Evolutionary conservation across 83 land plant species (phyloP).

Genomic region (Isoetes engelmannii): DNA sequence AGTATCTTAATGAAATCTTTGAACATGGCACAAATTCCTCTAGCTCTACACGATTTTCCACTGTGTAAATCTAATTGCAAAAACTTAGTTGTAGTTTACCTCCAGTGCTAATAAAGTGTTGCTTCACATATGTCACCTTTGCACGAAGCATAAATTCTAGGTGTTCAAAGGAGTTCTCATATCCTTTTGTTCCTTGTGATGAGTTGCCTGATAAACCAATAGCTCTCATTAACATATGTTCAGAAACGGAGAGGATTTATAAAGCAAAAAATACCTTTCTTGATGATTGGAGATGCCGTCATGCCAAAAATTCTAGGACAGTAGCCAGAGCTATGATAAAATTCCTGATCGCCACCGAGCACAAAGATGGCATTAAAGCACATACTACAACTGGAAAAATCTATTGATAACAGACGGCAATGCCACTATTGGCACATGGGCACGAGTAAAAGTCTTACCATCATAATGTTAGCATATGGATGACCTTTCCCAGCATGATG

Average conservation of each 20-base stretch:
- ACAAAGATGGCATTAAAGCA: too few species aligned
- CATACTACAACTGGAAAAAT: too few species aligned
- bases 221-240: too few species aligned
- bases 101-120: not conserved
- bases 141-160: constrained; percentile 25
- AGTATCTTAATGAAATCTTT: constrained; percentile 1
- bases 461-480: constrained; percentile 31
- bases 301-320: constrained; percentile 90
- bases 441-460: constrained; percentile 2
- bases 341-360: constrained; percentile 23
- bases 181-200: not conserved
- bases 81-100: too few species aligned
- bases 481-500: constrained; percentile 29
- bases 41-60: constrained; percentile 48
- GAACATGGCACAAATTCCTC: constrained; percentile 51
- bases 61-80: constrained; percentile 48
- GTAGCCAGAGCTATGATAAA: constrained; percentile 31
- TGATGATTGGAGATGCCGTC: constrained; percentile 93
- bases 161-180: constrained; percentile 3
- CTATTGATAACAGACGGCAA: too few species aligned
- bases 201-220: constrained; percentile 9
- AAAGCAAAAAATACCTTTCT: constrained; percentile 56
- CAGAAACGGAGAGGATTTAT: not conserved
- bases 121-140: constrained; percentile 16
- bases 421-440: too few species aligned